phyloP scores from a whole-genome alignment of 768 basidiomycete genomes.

The Leccinum imitatum region DNA sequence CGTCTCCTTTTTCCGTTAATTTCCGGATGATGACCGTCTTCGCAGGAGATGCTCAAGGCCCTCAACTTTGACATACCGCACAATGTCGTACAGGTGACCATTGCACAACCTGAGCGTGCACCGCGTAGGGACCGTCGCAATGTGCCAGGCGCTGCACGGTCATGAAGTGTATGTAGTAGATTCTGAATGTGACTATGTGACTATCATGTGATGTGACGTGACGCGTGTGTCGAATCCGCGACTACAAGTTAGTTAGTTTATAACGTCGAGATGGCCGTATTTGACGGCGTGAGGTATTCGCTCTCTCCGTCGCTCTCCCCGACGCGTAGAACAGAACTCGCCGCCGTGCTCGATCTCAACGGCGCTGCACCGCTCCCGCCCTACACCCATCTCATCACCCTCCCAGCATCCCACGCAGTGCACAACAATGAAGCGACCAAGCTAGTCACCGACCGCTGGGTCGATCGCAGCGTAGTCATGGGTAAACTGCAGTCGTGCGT shows the following conservation, averaged over 20 bases:
- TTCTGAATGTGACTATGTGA: background rate
- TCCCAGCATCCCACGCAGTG: constrained; percentile 51
- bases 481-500: constrained; percentile 58
- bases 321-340: constrained; percentile 43
- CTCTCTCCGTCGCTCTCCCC: constrained; percentile 50
- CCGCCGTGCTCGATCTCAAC: constrained; percentile 48
- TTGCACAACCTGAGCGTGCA: constrained; percentile 66
- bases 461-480: constrained; percentile 61
- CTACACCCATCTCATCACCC: constrained; percentile 48
- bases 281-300: constrained; percentile 44
- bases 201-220: background rate
- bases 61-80: constrained; percentile 95
- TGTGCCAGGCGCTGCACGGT: constrained; percentile 78
- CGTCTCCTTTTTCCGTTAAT: constrained; percentile 23
- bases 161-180: constrained; percentile 16
- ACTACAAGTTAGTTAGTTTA: too few species aligned
- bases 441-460: constrained; percentile 56
- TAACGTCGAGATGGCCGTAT: constrained; percentile 32
- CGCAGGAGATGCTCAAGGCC: constrained; percentile 79
- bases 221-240: background rate
- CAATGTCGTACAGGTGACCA: constrained; percentile 62
- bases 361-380: constrained; percentile 51
- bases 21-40: background rate
- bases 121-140: constrained; percentile 73
- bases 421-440: constrained; percentile 39